Evolutionary conservation across 2,329 filamentous ascomycete species (phyloP), one percentile per base, ranked within the genome.

Genomic region (Apiospora kogelbergensis): DNA sequence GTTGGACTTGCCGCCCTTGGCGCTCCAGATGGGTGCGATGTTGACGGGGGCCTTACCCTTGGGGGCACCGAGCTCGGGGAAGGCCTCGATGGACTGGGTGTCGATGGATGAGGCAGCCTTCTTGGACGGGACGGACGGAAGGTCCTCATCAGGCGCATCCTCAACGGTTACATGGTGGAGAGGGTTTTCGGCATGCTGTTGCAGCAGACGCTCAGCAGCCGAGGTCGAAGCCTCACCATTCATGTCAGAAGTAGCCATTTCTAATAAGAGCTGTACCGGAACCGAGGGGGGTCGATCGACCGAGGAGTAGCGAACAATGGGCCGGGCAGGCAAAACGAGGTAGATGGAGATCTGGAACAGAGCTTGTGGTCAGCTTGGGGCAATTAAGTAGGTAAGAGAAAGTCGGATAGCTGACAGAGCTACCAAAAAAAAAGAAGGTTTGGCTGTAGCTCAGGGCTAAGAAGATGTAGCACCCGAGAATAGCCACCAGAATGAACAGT

Each of bases 61-160:
- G 69, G 85, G 81, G 26, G 83, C 88, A 71, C 95, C 95, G 63
- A 99, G 88, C 74, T 95, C 91, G n/a, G 96, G 96, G 86, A 99
- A 99, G 70, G 93, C 85, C 81, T 98, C 95, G 78, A 97, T 93
- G 22, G 93, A 97, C 76, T 93, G 88, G 24, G 93, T 95, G 80
- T 98, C 93, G 71, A 98, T 83, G 67, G 85, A 75, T 80, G 81
- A 68, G 83, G 87, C 67, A 82, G 86, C 9, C 65, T 53, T 66
- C 65, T 66, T 66, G 42, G 42, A 37, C 9, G 65, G 42, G n/a
- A 46, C 87, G 83, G 81, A 87, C 83, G 80, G 80, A 72, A 93
- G 88, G 53, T 97, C 93, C 80, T 97, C 93, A 77, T 97, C 94
- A 37, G 87, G 85, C 46, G 88, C 90, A 65, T 97, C 94, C 81